Evolutionary conservation across 106 monocot genomes (phyloP), one percentile per base, ranked within the genome.

Genomic region (Platanthera guangdongensis): DNA sequence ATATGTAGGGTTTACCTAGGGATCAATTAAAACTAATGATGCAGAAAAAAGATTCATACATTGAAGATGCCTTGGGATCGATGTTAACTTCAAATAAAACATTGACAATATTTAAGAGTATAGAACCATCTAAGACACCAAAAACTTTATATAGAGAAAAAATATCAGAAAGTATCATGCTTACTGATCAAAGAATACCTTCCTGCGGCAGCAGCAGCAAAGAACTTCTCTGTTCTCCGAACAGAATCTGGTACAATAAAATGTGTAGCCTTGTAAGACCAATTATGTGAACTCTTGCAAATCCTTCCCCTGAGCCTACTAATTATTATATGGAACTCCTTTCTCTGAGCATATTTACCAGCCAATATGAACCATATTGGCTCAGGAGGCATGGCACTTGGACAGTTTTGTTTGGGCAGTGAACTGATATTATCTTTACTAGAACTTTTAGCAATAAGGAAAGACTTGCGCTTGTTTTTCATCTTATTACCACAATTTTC

Each of bases 191-290:
- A 25, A 19, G 32, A 8, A 77, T 80, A 99, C 97, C 97, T 94
- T 84, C 97, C 94, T 81, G 94, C 83, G 73, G 97, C 94, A 65
- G 92, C 91, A 76, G 97, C 97, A 47, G 97, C 97, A 80, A 99
- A 99, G 75, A 99, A 92, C 47, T 99, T 99, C 76, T 99, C 93
- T 18, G 97, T 99, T 80, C 94, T 85, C 67, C 91, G 89, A 18
- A 96, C 62, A 11, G 87, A 85, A 54, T 88, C 91, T 11, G 91
- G 89, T 14, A 84, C 86, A 81, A 99, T 88, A 75, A 94, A 90
- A 84, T 94, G 94, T 12, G 97, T 99, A 68, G 94, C 97, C 57
- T 94, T 86, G 64, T 90, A 91, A 52, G 90, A 87, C 94, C 94
- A 94, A n/a, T 85, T 81, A 74, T 94, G 94, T 51, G 94, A 91